These are phyloP conservation scores for Tilletia walkeri DNA, from an alignment of 1,284 basidiomycete genomes.

Conservation along the genomic window DNA sequence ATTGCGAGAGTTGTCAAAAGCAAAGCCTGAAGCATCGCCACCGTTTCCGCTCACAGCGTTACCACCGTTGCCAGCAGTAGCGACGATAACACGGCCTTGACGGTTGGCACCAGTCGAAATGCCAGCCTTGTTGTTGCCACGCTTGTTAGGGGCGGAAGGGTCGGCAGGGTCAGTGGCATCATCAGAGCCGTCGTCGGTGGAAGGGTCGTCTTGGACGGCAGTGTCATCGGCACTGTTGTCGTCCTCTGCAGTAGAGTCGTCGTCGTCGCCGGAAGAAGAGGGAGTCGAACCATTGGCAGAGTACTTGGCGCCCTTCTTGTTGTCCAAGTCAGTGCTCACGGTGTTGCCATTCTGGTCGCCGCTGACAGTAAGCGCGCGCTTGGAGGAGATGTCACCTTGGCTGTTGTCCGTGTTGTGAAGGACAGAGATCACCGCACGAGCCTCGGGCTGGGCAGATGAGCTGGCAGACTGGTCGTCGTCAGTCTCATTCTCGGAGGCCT, in stretches of 20 bases:
- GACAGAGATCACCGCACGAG: conserved; percentile 11
- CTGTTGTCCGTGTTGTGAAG: conserved; percentile 1
- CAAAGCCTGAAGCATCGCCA: not conserved
- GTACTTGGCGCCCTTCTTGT: not conserved
- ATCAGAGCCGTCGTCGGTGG: not conserved
- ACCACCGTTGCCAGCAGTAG: conserved; percentile 21
- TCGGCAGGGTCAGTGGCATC: not conserved
- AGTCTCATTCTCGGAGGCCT: conserved; percentile 8
- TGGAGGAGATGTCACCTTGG: not conserved
- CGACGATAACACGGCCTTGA: conserved; percentile 17
- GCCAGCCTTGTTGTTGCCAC: conserved; percentile 6
- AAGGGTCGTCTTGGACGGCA: too few relatives aligned
- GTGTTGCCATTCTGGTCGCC: conserved; percentile 5
- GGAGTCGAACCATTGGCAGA: not conserved
- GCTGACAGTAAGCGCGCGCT: conserved; percentile 7
- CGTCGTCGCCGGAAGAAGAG: too few relatives aligned
- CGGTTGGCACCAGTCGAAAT: not conserved
- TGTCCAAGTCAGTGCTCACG: not conserved
- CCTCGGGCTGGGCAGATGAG: not conserved
- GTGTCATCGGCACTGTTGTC: not conserved
- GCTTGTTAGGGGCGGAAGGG: not conserved
- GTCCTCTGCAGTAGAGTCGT: not conserved
- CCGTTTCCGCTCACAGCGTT: conserved; percentile 6
- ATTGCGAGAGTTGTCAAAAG: conserved; percentile 11
- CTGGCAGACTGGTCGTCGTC: not conserved